Evolutionary conservation across 768 basidiomycete genomes (phyloP).

Genomic region (Suillus tomentosus): DNA sequence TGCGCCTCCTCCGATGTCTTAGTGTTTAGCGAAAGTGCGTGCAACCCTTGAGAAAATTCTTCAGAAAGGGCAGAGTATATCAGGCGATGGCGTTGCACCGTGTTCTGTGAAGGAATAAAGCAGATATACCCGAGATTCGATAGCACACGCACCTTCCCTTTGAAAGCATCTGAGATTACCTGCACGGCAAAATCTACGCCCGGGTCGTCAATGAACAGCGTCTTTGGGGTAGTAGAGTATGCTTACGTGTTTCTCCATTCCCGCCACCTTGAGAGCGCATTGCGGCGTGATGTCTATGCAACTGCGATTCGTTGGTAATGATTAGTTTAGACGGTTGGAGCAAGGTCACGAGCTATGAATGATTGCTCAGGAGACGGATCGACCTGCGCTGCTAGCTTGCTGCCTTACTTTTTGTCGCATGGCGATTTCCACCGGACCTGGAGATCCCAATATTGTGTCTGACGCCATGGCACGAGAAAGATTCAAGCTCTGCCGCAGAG

Average conservation of each 20-base stretch:
- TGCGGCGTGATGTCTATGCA: constrained; percentile 82
- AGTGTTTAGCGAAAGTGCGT: constrained; percentile 76
- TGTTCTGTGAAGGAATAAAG: constrained; percentile 45
- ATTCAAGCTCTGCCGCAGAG: constrained; percentile 19
- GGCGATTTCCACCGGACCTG: constrained; percentile 57
- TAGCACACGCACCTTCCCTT: constrained; percentile 60
- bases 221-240: constrained; percentile 17
- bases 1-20: constrained; percentile 60
- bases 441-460: constrained; percentile 24
- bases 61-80: constrained; percentile 72
- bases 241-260: constrained; percentile 82
- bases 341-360: constrained; percentile 56
- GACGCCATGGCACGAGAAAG: constrained; percentile 30
- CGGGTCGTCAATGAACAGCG: constrained; percentile 20
- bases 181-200: constrained; percentile 73
- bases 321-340: constrained; percentile 63
- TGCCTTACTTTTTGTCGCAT: constrained; percentile 58
- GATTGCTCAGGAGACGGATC: constrained; percentile 22
- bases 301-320: constrained; percentile 81
- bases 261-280: constrained; percentile 73
- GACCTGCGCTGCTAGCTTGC: constrained; percentile 23
- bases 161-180: constrained; percentile 71
- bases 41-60: constrained; percentile 70
- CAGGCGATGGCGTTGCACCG: constrained; percentile 81
- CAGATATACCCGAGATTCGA: constrained; percentile 14